Conservation (phyloP, 2,329 filamentous ascomycete genomes). For the Cladosporium austrohemisphaericum region DNA sequence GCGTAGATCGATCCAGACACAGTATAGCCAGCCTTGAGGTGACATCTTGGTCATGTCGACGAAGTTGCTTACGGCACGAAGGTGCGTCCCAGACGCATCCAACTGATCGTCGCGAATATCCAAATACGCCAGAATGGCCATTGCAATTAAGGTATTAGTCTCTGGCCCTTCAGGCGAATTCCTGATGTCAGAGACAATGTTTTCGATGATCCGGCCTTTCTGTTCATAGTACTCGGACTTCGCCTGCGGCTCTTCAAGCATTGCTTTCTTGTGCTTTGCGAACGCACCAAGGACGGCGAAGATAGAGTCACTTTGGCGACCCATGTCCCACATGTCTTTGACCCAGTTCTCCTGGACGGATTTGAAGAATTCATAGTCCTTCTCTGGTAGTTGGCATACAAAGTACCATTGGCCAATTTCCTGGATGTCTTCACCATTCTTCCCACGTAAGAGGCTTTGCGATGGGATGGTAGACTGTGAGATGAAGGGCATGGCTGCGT, state of each 20-base stretch:
- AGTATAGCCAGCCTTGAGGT: conserved; percentile 4
- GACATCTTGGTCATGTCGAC: conserved; percentile 5
- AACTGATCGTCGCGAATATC: conserved; percentile 9
- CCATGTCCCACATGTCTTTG: conserved; percentile 12
- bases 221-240: conserved; percentile 3
- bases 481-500: conserved; percentile 4
- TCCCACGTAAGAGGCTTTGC: neutral
- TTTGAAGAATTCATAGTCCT: neutral
- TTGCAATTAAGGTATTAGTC: neutral
- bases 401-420: conserved; percentile 13
- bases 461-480: neutral
- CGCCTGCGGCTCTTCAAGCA: neutral
- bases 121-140: conserved; percentile 4
- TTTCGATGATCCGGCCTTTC: conserved; percentile 9
- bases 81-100: conserved; percentile 6
- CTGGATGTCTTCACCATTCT: conserved; percentile 3
- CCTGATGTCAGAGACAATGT: conserved; percentile 6
- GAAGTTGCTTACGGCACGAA: neutral
- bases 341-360: conserved; percentile 12
- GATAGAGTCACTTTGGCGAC: conserved; percentile 1
- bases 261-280: conserved; percentile 7
- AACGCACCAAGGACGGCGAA: conserved; percentile 6
- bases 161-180: neutral
- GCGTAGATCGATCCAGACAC: conserved; percentile 4
- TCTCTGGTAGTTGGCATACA: conserved; percentile 4